Evolutionary conservation across 371 early-diverging fungal species (phyloP), one percentile per base, ranked within the genome.

Genomic region (Sporodiniella umbellata): DNA sequence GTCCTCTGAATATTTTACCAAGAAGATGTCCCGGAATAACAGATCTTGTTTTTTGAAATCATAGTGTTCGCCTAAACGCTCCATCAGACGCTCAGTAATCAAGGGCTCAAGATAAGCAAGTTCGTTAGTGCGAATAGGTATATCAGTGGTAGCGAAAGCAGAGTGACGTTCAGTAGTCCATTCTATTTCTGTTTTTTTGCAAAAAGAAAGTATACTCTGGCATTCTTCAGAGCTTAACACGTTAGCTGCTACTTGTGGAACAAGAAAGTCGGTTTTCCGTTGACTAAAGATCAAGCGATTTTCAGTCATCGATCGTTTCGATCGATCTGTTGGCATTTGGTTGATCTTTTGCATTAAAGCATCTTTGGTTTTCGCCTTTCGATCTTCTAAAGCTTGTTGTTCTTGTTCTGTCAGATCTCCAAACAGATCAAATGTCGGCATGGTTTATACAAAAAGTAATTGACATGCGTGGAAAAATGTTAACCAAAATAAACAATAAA

Each of bases 11-110:
- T 82, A 82, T 37, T 77, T 70, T 3, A 81, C 69, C 1, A 83
- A 28, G 51, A 85, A 85, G 1, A 85, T 47, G 50, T 85, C 85
- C 19, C 83, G 56, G 37, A 82, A 83, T 17, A 44, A 70, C 18
- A 84, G 57, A 40, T 76, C 75, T 3, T 33, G 25, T 7, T 54
- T 38, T 45, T 79, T 63, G 47, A 78, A 69, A 11, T 62, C 65
- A 60, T 60, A 63, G 45, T 58, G 28, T 2, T 33, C 5, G 25
- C 65, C 55, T 42, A 84, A 42, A 5, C 21, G 23, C 1, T 33
- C 37, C 14, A 63, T 48, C 1, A 78, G 48, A 3, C 71, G 58
- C 3, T 38, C 21, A 8, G 54, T 49, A 1, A 80, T 54, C 42
- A 64, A 50, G 0, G 49, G 42, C 6, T 54, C 51, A 11, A 70